phyloP scores from a whole-genome alignment of 352 stramenopile species.

The Pythium coloratum region DNA sequence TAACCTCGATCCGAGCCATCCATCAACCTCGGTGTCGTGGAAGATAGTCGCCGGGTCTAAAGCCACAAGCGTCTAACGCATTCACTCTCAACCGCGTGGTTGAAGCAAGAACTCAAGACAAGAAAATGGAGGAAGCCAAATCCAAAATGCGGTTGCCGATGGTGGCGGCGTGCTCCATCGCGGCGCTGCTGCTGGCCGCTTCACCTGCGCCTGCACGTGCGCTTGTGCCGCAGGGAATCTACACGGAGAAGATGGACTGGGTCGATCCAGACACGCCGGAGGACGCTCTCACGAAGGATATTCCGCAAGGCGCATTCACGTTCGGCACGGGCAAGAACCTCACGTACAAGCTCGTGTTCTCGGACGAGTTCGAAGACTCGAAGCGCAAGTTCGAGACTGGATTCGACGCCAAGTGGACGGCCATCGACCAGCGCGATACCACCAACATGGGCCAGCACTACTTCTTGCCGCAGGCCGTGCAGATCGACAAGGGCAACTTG shows the following conservation, averaged over 20 bases:
- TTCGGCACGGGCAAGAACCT: conserved; percentile 38
- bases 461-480: conserved; percentile 92
- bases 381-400: conserved; percentile 93
- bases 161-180: conserved; percentile 20
- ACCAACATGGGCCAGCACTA: conserved; percentile 96
- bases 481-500: conserved; percentile 92
- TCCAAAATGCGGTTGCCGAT: conserved; percentile 1
- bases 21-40: background rate
- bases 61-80: conserved; percentile 7
- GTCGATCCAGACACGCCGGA: conserved; percentile 79
- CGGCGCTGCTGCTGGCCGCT: conserved; percentile 25
- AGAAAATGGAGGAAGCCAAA: background rate
- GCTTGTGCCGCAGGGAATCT: conserved; percentile 37
- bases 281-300: conserved; percentile 40
- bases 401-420: conserved; percentile 95
- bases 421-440: conserved; percentile 94
- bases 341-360: conserved; percentile 92
- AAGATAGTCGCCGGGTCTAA: background rate
- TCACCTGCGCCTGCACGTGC: conserved; percentile 25
- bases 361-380: conserved; percentile 96
- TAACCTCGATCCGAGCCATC: background rate
- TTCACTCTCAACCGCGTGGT: background rate
- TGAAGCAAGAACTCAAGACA: background rate
- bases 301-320: conserved; percentile 42
- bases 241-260: conserved; percentile 50